Evolutionary conservation across 768 basidiomycete genomes (phyloP).

Genomic region (Tylopilus sp.): DNA sequence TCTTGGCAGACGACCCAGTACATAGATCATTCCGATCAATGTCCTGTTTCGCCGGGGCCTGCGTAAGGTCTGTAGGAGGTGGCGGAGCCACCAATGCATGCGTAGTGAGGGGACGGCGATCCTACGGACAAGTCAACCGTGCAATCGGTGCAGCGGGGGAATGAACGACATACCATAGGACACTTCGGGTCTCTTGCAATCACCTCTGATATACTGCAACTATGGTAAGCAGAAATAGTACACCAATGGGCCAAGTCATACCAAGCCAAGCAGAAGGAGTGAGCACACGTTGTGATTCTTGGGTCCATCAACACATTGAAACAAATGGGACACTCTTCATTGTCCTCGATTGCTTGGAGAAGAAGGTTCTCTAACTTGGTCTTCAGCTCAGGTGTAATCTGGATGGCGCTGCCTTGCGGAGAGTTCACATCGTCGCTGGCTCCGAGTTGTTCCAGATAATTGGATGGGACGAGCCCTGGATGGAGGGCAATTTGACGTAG

Average conservation of each 20-base stretch:
- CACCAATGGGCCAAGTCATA: constrained; percentile 24
- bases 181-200: constrained; percentile 72
- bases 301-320: constrained; percentile 58
- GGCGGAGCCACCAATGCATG: constrained; percentile 60
- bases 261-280: constrained; percentile 73
- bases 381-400: constrained; percentile 53
- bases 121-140: constrained; percentile 39
- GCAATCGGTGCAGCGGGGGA: neutral
- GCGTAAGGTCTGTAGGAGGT: constrained; percentile 67
- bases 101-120: constrained; percentile 59
- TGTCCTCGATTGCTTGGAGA: constrained; percentile 70
- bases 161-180: constrained; percentile 59
- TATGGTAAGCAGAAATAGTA: constrained; percentile 1
- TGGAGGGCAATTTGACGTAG: constrained; percentile 81
- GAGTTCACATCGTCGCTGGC: constrained; percentile 25
- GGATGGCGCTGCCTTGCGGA: constrained; percentile 21
- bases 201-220: constrained; percentile 60
- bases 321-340: constrained; percentile 80
- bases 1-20: constrained; percentile 74
- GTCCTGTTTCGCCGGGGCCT: constrained; percentile 44
- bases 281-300: constrained; percentile 70
- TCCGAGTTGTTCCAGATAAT: constrained; percentile 66
- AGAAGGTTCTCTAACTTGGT: constrained; percentile 54
- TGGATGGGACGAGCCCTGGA: constrained; percentile 66
- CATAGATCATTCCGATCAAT: constrained; percentile 41